Conservation (phyloP, 176 grass and related monocot species). For the bread wheat (Triticum aestivum) region IWGSC_CS_RefSeq_v2.1 NC_057798.1:607716995-607717494, state of each 20-base stretch:
- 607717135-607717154: constrained; percentile 24
- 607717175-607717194: background rate
- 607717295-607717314: constrained; percentile 15
- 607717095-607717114: constrained; percentile 12
- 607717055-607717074: constrained; percentile 20
- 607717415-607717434: background rate
- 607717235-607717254: background rate
- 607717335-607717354: background rate
- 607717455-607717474: background rate
- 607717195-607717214: background rate
- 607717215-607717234: constrained; percentile 34
- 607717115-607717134: constrained; percentile 31
- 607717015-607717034: constrained; percentile 37
- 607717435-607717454: background rate
- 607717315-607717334: background rate
- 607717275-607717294: background rate
- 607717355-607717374: constrained; percentile 29
- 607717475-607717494: background rate
- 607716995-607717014: constrained; percentile 17
- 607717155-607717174: background rate
- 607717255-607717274: background rate
- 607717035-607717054: background rate
- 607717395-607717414: constrained; percentile 38
- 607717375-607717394: constrained; percentile 18
- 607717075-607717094: constrained; percentile 36